Evolutionary conservation across 1,139 yeast genomes (phyloP), one percentile per base, ranked within the genome.

Genomic region (Pichia sp.): DNA sequence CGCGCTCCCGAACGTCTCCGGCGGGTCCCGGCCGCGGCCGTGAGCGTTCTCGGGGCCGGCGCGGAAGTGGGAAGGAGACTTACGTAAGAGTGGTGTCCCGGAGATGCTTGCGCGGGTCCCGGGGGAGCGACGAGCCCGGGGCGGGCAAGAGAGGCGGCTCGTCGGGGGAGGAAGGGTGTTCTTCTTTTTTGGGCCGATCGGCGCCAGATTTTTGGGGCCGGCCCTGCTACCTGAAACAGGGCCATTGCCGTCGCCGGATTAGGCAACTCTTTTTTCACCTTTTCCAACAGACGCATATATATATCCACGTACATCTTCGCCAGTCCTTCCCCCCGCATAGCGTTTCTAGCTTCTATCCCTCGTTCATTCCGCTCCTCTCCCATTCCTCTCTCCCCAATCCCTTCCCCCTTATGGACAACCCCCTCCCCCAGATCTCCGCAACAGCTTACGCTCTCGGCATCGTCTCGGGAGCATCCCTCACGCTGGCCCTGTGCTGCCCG

Each of bases 401-500:
- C n/a, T n/a, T 20, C 24, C 3, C 24, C 3, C 24, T 3, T 3
- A 20, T 20, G 24, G 3, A 20, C 24, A 46, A 46, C 42, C 54
- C 56, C 6, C 36, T 54, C 16, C 51, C 51, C 9, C 41, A 46
- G 29, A 46, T 46, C 29, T 46, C 49, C 20, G 24, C 29, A 24
- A 46, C 49, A 14, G 24, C 49, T 16, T 46, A 33, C 29, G n/a
- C 16, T 6, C 4, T 55, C 7, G 84, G 84, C 1, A 57, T 65
- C 1, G 41, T 73, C 0, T 61, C 73, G 12, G 83, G 83, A 1
- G 50, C 66, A 2, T 66, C 75, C 0, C 3, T 72, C 0, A 69
- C 73, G 0, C 43, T 66, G 0, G 34, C 67, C 14, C 14, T 46
- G 4, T 8, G 41, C 69, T 27, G 71, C 77, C 66, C 71, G 6